Evolutionary conservation across 306 rosid species (phyloP), one percentile per base, ranked within the genome.

Genomic region (Betula pendula): DNA sequence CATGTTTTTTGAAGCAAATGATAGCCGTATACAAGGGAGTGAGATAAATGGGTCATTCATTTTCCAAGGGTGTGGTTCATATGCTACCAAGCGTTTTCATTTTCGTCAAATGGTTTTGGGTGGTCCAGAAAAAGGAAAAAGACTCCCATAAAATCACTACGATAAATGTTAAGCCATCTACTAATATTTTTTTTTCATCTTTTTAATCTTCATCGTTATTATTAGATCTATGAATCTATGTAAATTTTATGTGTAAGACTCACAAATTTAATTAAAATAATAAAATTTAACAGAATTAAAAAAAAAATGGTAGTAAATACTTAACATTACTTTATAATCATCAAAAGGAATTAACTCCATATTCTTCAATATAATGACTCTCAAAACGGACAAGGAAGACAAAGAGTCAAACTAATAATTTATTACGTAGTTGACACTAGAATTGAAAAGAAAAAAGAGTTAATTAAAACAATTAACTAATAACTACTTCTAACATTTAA

Each of bases 61-160:
- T 74, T 60, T 48, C 20, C 56, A 6, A 74, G 27, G 45, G 47
- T 52, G 68, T 76, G 80, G 80, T 67, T 51, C 52, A 12, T 24
- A 76, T 24, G 55, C 22, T 48, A 24, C 50, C 60, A 52, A 67
- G 71, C 24, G 45, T 68, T 68, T 65, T 38, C 74, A 24, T 22
- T 50, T n/a, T 75, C 13, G 8, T 76, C 80, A 38, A 67, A 24
- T 47, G 1, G 2, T 5, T 79, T 79, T 35, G 31, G 14, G 63
- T 79, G 72, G 77, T 79, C 72, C 77, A 49, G 56, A 7, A 17
- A 72, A 79, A 13, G 29, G 17, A 59, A 45, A 77, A 70, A 20
- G 35, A 58, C 55, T 33, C n/a, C 27, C 55, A 49, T 50, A 15
- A n/a, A n/a, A n/a, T n/a, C n/a, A n/a, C n/a, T n/a, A n/a, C n/a